These are phyloP conservation scores for Schwanniomyces vanrijiae DNA, from an alignment of 805 yeast species.

Conservation along the genomic window DNA sequence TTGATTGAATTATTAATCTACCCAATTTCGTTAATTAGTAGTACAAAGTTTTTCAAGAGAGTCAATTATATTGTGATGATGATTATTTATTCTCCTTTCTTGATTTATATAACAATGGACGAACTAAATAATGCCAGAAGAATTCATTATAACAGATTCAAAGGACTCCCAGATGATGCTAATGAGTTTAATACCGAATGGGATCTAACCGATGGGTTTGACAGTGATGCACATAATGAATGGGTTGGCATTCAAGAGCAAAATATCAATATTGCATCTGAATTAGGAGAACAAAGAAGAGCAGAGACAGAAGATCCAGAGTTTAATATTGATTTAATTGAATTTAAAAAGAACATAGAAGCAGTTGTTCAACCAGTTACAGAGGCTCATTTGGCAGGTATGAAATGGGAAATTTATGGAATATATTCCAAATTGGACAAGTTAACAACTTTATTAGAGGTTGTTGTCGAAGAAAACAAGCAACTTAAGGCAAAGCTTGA, in stretches of 20 bases:
- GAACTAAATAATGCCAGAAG: conserved; percentile 71
- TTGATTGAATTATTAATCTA: conserved; percentile 54
- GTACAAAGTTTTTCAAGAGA: conserved; percentile 29
- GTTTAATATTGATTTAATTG: conserved; percentile 49
- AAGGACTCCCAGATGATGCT: conserved; percentile 71
- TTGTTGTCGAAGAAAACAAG: conserved; percentile 35
- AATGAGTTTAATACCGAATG: conserved; percentile 77
- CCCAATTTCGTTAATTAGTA: conserved; percentile 34
- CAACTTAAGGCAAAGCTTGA: conserved; percentile 15
- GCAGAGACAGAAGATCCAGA: conserved; percentile 73
- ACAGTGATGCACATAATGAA: conserved; percentile 30
- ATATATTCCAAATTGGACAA: conserved; percentile 53
- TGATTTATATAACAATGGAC: conserved; percentile 57
- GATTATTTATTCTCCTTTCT: conserved; percentile 65
- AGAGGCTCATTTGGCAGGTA: conserved; percentile 52
- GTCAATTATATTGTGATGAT: conserved; percentile 61
- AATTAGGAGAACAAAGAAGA: conserved; percentile 49
- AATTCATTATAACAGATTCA: conserved; percentile 66
- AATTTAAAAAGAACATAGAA: conserved; percentile 54
- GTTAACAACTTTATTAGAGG: conserved; percentile 39
- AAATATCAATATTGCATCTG: conserved; percentile 36
- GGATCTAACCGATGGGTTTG: conserved; percentile 78
- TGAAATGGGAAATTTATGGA: conserved; percentile 64
- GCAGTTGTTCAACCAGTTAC: conserved; percentile 58
- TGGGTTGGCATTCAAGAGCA: conserved; percentile 41